These are phyloP conservation scores for Talaromyces borbonicus DNA, from an alignment of 495 filamentous ascomycete genomes.

Conservation along the genomic window DNA sequence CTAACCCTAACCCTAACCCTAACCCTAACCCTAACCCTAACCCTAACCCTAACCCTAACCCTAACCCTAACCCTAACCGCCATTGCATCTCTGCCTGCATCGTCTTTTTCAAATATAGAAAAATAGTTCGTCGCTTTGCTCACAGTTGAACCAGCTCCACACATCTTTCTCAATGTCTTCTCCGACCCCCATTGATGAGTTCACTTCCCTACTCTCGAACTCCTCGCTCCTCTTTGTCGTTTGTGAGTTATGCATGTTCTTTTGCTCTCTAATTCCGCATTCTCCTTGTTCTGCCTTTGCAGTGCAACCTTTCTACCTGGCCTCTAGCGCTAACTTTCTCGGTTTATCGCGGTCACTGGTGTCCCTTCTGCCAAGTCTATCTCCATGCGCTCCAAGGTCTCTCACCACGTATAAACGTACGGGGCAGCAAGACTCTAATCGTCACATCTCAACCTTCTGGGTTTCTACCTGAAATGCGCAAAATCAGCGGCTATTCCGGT, in stretches of 20 bases:
- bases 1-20: too few relatives aligned
- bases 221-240: neutral
- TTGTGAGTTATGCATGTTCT: neutral
- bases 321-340: conserved; percentile 11
- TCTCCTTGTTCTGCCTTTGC: neutral
- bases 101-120: neutral
- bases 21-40: too few relatives aligned
- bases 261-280: neutral
- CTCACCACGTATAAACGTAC: neutral
- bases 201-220: neutral
- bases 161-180: neutral
- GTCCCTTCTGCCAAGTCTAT: conserved; percentile 31
- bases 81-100: neutral
- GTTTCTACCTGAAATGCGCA: neutral
- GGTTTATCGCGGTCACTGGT: conserved; percentile 35
- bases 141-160: neutral
- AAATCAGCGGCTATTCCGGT: neutral
- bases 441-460: neutral
- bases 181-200: neutral
- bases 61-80: too few relatives aligned
- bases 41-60: too few relatives aligned
- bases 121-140: neutral
- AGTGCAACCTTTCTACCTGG: neutral
- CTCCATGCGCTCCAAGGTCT: conserved; percentile 17
- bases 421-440: neutral